Base-by-base conservation (phyloP, 2,329 filamentous ascomycete genomes). In the Phaeosphaeriaceae sp. region DNA sequence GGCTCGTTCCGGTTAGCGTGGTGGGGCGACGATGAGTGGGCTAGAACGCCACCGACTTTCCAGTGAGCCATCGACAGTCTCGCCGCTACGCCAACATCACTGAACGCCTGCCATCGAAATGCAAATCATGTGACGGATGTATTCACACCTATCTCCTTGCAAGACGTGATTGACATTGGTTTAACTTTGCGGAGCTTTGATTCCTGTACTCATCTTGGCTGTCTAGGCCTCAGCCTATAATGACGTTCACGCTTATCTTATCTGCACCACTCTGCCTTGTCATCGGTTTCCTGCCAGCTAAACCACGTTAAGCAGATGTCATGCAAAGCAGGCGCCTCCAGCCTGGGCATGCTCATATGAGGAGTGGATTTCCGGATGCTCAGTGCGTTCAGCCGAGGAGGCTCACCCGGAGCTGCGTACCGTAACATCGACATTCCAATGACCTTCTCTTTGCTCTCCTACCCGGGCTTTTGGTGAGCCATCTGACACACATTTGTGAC, bases 291-390 rank as follows among this genome's bases (percentile, higher is more conserved):
- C 47, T 10, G 55, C 63, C 56, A 68, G 62, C 60, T 55, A 49
- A 54, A 20, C 53, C 51, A 27, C 48, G 24, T 53, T 36, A 19
- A 58, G 54, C 21, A 49, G 48, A 53, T 51, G 54, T 40, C 20
- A 57, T 68, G 58, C 60, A 60, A 58, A 68, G 65, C 61, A 61
- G 49, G 60, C 62, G 65, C 70, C 66, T 60, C 52, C 49, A 57
- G 25, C 52, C 64, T 69, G 51, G 67, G 64, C 65, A 50, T 56
- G 25, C 48, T 53, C 45, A 45, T 51, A 40, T 20, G 44, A 54
- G 46, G 57, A 55, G 49, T 50, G 22, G 45, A 61, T 51, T 58
- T 48, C 53, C 52, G 31, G 45, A 53, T 22, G 49, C 48, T 36
- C 13, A 11, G 13, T 36, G 31, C 13, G 9, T 11, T 56, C 45